These are phyloP conservation scores for Fusarium mexicanum DNA, from an alignment of 2,329 filamentous ascomycete species.

Conservation along the genomic window DNA sequence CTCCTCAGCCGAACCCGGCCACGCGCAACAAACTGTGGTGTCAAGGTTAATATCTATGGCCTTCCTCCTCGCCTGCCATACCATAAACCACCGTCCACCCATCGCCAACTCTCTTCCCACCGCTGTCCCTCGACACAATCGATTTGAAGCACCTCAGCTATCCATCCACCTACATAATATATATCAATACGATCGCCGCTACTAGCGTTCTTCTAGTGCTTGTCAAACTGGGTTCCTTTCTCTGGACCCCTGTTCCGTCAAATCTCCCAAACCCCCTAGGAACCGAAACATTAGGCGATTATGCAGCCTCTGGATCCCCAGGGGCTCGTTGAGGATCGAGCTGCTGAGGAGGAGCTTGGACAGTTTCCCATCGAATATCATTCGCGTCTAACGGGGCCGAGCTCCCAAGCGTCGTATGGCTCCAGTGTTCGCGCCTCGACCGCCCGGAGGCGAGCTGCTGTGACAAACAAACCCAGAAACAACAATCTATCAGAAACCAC, in stretches of 20 bases:
- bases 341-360: constrained; percentile 22
- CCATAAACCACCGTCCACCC: constrained; percentile 1
- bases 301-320: constrained; percentile 43
- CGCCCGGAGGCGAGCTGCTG: constrained; percentile 23
- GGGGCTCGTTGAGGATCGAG: constrained; percentile 35
- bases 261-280: constrained; percentile 39
- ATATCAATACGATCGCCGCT: constrained; percentile 16
- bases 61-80: not conserved
- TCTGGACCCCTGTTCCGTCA: constrained; percentile 35
- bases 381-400: constrained; percentile 34
- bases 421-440: constrained; percentile 35
- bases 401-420: constrained; percentile 30
- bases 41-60: constrained; percentile 5
- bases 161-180: not conserved
- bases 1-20: constrained; percentile 36
- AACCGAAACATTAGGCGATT: constrained; percentile 43
- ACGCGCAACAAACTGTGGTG: constrained; percentile 25
- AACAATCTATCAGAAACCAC: constrained; percentile 35
- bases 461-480: constrained; percentile 32
- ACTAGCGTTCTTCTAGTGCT: constrained; percentile 25
- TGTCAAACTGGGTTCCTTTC: constrained; percentile 30
- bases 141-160: not conserved
- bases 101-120: not conserved
- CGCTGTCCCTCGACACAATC: constrained; percentile 2
- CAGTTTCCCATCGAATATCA: constrained; percentile 37